Evolutionary conservation across 1,284 basidiomycete genomes (phyloP), one percentile per base, ranked within the genome.

Genomic region (Malassezia slooffiae): DNA sequence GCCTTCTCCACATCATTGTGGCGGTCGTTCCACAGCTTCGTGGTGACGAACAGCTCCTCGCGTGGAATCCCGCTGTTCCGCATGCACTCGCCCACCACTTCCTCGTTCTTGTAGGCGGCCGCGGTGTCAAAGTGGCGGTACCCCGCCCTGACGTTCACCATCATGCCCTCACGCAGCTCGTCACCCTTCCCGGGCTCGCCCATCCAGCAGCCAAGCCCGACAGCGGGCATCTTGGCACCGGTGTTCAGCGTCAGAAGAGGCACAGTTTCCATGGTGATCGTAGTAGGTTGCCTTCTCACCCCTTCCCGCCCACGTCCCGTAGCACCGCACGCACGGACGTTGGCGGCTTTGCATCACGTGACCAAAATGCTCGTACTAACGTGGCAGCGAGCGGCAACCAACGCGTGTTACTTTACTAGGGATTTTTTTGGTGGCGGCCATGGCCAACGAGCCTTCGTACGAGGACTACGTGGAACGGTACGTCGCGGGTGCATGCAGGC

Each of bases 11-110:
- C 49, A 20, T 57, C 47, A 28, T 54, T 35, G 15, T 55, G 54
- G 28, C 42, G 35, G 3, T 40, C 38, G 77, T 77, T 73, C 78
- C 80, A 83, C 23, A 88, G 74, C 72, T 90, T 87, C 47, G 81
- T 82, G 3, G 85, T 84, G 45, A 90, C 79, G 69, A 85, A 90
- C 47, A 91, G 75, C 51, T 90, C 81, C 26, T 78, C 76, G 54
- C 87, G 77, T 35, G 80, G 79, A 15, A 89, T 71, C 20, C 74
- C 85, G 43, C 80, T 82, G 28, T 76, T 76, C 19, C 74, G 72
- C 60, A 90, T 79, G 22, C 83, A 86, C 38, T 82, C 60, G 10
- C 85, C 86, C 12, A 86, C 85, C 68, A 87, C 82, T 58, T 78
- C 81, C 71, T 91, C 86, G 70, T 91, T 91, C 32, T 67, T 56